Percentiles rank a stretch among this genome's conserved stretches.
Conservation (phyloP, 805 yeast genomes). For the Barnettozyma vustinii region DNA sequence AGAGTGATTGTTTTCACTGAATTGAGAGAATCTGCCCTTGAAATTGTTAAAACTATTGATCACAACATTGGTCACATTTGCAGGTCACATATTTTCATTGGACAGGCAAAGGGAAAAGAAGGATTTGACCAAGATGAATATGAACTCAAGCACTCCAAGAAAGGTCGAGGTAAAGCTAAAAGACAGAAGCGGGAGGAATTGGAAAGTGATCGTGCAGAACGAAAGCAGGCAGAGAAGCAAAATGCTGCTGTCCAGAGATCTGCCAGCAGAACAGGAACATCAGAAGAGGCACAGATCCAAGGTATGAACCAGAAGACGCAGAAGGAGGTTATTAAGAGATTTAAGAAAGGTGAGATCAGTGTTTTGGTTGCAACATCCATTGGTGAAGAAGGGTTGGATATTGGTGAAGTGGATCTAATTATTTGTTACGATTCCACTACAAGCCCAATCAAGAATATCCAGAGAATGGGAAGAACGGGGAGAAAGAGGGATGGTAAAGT, state of each 20-base stretch:
- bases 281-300: conserved; percentile 67
- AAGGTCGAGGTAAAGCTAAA: conserved; percentile 37
- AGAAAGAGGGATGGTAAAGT: conserved; percentile 88
- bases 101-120: conserved; percentile 77
- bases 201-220: conserved; percentile 25
- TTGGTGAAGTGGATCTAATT: conserved; percentile 94
- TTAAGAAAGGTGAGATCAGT: conserved; percentile 69
- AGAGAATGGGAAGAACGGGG: conserved; percentile 98
- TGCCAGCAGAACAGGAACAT: conserved; percentile 47
- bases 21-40: conserved; percentile 83
- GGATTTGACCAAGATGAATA: conserved; percentile 55
- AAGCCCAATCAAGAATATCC: conserved; percentile 89
- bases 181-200: conserved; percentile 29
- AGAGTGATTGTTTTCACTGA: conserved; percentile 87
- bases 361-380: conserved; percentile 92
- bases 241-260: conserved; percentile 30
- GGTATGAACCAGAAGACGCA: conserved; percentile 94
- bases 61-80: conserved; percentile 29
- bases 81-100: conserved; percentile 84
- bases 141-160: conserved; percentile 37
- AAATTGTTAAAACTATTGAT: conserved; percentile 66
- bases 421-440: conserved; percentile 90
- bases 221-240: conserved; percentile 28
- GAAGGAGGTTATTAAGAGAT: conserved; percentile 67
- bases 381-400: conserved; percentile 98